These are phyloP conservation scores for Pleurotus cornucopiae DNA, from an alignment of 768 basidiomycete species.

Conservation along the genomic window DNA sequence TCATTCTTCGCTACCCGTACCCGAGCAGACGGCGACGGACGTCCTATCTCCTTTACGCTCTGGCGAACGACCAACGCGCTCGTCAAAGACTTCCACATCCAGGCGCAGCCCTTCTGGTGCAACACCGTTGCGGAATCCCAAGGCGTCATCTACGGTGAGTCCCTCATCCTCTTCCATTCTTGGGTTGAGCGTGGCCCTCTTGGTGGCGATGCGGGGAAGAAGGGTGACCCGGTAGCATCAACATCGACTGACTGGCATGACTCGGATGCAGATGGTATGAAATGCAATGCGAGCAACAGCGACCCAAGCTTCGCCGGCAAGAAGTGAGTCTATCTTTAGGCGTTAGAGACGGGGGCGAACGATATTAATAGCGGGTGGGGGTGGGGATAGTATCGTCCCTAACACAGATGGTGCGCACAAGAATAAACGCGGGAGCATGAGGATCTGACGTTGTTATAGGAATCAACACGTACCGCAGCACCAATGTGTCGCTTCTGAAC, in stretches of 20 bases:
- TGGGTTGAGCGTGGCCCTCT: neutral
- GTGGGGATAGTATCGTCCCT: conserved; percentile 39
- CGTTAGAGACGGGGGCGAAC: neutral
- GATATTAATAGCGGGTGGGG: neutral
- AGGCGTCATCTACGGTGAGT: conserved; percentile 26
- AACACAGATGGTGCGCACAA: conserved; percentile 52
- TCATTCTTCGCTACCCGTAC: conserved; percentile 43
- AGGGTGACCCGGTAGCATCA: no score
- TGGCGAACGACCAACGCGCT: conserved; percentile 37
- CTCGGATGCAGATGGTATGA: conserved; percentile 48
- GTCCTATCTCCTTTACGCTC: conserved; percentile 52
- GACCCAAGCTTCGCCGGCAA: conserved; percentile 45
- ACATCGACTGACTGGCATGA: no score
- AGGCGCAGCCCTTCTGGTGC: conserved; percentile 58
- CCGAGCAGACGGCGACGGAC: conserved; percentile 50
- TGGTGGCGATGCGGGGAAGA: neutral
- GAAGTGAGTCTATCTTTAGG: conserved; percentile 33
- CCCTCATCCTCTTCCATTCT: neutral
- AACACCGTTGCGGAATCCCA: conserved; percentile 49
- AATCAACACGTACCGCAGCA: conserved; percentile 52
- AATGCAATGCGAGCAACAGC: conserved; percentile 51
- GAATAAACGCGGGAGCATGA: neutral
- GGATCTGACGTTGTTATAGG: conserved; percentile 22
- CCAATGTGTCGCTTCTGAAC: conserved; percentile 42
- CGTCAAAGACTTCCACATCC: conserved; percentile 46